These are phyloP conservation scores for Cladosporium halotolerans DNA, from an alignment of 2,329 filamentous ascomycete genomes.

Conservation along the genomic window DNA sequence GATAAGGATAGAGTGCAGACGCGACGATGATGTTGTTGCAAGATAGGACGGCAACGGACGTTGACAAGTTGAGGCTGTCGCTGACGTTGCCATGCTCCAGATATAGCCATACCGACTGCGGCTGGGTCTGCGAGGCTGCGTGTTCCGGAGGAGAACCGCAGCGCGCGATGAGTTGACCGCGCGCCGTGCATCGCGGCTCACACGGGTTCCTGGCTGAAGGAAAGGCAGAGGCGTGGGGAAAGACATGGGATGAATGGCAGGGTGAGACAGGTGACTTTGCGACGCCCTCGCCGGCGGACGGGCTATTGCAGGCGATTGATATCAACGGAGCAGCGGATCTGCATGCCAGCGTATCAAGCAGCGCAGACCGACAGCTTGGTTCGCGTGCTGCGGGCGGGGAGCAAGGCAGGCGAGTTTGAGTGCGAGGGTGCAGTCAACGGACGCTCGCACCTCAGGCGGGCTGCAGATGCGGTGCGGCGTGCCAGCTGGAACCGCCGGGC, in stretches of 20 bases:
- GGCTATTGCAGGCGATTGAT: not conserved
- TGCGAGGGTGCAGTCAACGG: not conserved
- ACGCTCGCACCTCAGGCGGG: not conserved
- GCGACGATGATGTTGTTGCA: not conserved
- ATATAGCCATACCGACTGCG: not conserved
- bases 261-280: not conserved
- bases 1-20: not conserved
- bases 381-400: not conserved
- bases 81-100: not conserved
- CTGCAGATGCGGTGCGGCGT: not conserved
- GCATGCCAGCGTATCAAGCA: not conserved
- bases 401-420: not conserved
- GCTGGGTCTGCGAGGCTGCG: not conserved
- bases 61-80: not conserved
- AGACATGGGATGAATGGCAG: not conserved
- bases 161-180: not conserved
- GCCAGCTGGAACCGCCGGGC: not conserved
- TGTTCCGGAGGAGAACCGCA: not conserved
- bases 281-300: not conserved
- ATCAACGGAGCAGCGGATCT: not conserved
- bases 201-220: no score
- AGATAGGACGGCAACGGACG: not conserved
- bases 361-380: not conserved
- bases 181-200: not conserved
- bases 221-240: not conserved